Base-by-base conservation (phyloP, 805 yeast genomes). In the Metschnikowia lachancei region DNA sequence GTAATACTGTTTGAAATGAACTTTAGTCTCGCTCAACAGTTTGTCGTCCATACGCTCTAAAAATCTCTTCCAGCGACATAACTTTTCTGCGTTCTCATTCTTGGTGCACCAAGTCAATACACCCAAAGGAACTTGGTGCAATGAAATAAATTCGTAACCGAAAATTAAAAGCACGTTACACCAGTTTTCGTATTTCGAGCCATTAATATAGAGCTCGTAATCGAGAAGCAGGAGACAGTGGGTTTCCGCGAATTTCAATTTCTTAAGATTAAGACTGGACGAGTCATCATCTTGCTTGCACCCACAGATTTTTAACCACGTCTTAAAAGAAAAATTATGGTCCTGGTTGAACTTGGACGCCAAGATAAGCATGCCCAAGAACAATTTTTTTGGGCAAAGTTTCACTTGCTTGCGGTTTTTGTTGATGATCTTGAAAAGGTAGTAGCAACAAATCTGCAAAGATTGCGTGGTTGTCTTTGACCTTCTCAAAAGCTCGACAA, bases 281-380 rank as follows among this genome's bases (percentile, higher is more conserved):
- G 53, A 32, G 24, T 53, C 57, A 18, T 54, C 61, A 10, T 47
- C 57, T 6, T 58, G 56, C 34, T 62, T 59, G 54, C 70, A 58
- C 0, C 95, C 94, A 29, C 88, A 77, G 41, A 88, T 82, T 60
- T 80, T 78, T 42, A 84, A 70, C 96, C 96, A 88, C 5, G 86
- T 78, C 51, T 72, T 75, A 54, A 85, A 74, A 26, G 85, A 72
- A 63, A 78, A 86, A 60, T 83, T 84, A 41, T 80, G 77, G 64
- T 88, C 96, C 59, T 82, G 88, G 49, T 76, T 71, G 62, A 81
- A 86, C 61, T 88, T 88, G 43, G 83, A 77, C 3, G 94, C 82
- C 32, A 88, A 67, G 43, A 87, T 85, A 43, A 88, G 62, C 57
- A 87, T 77, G 2, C 83, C 77, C 50, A 88, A 71, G 52, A 88